Evolutionary conservation across 2,329 filamentous ascomycete genomes (phyloP), one percentile per base, ranked within the genome.

Genomic region (Aureobasidium mangrovei): DNA sequence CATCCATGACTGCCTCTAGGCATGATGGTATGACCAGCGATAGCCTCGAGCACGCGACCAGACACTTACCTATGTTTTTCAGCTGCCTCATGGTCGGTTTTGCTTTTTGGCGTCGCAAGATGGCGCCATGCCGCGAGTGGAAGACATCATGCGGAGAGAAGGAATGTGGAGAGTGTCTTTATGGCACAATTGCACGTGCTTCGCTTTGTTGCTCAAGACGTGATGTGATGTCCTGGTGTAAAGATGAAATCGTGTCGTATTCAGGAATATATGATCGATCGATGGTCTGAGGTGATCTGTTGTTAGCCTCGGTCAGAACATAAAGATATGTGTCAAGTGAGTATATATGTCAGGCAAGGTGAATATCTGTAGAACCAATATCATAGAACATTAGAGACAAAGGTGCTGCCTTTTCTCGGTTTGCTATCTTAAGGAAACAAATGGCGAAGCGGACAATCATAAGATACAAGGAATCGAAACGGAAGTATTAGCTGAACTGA

Each of bases 51-150:
- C 2, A n/a, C 24, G 32, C 35, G 27, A 40, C 46, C 27, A 33
- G 40, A 48, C 26, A 24, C 10, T 31, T 40, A 3, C 4, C 26
- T 10, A 36, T 29, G 35, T 29, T n/a, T 7, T 18, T 28, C 31
- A 38, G 24, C 33, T 27, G 7, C 7, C 18, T 3, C 4, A 24
- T 7, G 27, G 8, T 33, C 6, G 18, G 10, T 39, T 31, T 38
- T 48, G 27, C 46, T 40, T 48, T 39, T 32, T 8, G 8, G 7
- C 31, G n/a, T 48, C 46, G 46, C 46, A 48, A 48, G 46, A 48
- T 48, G 46, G 46, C 27, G 46, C 46, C 46, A 48, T 40, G 7
- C 10, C 10, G 7, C 7, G 6, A 28, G 28, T 40, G 27, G 6
- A 48, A 48, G 46, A 7, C 27, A 48, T 36, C 28, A 48, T 39